Percentiles rank a stretch among this genome's conserved stretches.
These are phyloP conservation scores for Penicillium canescens DNA, from an alignment of 495 filamentous ascomycete species.

Conservation along the genomic window DNA sequence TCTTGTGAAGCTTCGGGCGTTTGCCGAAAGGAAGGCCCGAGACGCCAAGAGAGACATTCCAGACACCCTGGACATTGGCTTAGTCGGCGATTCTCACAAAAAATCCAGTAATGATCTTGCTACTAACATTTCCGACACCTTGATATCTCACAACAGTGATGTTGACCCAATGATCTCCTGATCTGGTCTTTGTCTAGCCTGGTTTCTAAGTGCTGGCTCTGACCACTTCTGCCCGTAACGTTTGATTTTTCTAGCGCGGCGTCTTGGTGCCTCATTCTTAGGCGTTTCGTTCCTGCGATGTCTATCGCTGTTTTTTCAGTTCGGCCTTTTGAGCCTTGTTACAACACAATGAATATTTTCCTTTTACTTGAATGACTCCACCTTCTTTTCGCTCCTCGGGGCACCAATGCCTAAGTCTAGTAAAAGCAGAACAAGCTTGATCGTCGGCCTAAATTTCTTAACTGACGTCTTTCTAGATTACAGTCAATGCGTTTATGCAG, in stretches of 20 bases:
- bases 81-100: conserved; percentile 47
- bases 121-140: conserved; percentile 36
- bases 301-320: neutral
- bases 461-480: no score
- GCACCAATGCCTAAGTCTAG: no score
- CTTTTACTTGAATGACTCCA: no score
- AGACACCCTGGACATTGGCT: conserved; percentile 67
- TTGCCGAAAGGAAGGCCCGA: conserved; percentile 78
- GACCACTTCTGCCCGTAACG: neutral
- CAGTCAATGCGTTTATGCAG: neutral
- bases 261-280: conserved; percentile 12
- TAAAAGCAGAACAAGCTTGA: no score
- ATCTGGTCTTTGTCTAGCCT: conserved; percentile 1
- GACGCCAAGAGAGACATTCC: conserved; percentile 76
- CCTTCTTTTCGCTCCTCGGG: no score
- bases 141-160: conserved; percentile 49
- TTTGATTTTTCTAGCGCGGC: conserved; percentile 15
- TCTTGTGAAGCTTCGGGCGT: conserved; percentile 77
- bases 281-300: neutral
- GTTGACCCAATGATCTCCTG: conserved; percentile 62
- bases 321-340: neutral
- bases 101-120: conserved; percentile 26
- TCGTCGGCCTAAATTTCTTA: neutral
- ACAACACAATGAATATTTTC: neutral
- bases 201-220: neutral